Evolutionary conservation across 2,329 filamentous ascomycete species (phyloP), one percentile per base, ranked within the genome.

Genomic region (Aspergillus sp.): DNA sequence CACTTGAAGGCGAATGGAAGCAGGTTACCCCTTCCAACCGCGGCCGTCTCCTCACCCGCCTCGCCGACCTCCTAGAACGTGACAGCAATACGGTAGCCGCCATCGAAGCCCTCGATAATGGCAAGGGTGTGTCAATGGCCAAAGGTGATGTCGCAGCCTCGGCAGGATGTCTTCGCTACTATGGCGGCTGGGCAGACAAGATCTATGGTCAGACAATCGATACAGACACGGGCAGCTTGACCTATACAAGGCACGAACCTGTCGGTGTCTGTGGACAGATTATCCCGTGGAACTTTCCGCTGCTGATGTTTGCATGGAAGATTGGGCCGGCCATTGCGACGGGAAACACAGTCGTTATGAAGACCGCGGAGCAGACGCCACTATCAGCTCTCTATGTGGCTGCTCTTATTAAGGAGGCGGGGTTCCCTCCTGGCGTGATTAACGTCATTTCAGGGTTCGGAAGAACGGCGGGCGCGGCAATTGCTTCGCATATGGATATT

Each of bases 121-220:
- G 70, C 27, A 73, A 70, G 56, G 59, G 61, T 17, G 53, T 66
- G n/a, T 55, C 40, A 15, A 62, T 67, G 46, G 66, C 67, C 7
- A 39, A 57, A 53, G 40, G 52, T 56, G 91, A 96, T 70, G 83
- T 95, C 47, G 78, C 73, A 52, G 81, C 82, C 65, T 85, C 86
- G 55, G 81, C 84, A 60, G 87, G 82, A 69, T 88, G 84, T 79
- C 75, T 96, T 68, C 85, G 90, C 77, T 96, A 91, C 80, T 91
- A 91, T 67, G 90, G 83, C 70, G 90, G 90, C 58, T 93, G 89
- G 88, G 88, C 90, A 67, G 90, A 93, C 81, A 93, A 95, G 87
- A 88, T 92, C 65, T 82, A 88, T 77, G 90, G 90, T 76, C 90
- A 90, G 82, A 89, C 90, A 58, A 84, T 91, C 62, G 89, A 93